Conservation (phyloP, 495 filamentous ascomycete genomes). For the Collariella sp. region DNA sequence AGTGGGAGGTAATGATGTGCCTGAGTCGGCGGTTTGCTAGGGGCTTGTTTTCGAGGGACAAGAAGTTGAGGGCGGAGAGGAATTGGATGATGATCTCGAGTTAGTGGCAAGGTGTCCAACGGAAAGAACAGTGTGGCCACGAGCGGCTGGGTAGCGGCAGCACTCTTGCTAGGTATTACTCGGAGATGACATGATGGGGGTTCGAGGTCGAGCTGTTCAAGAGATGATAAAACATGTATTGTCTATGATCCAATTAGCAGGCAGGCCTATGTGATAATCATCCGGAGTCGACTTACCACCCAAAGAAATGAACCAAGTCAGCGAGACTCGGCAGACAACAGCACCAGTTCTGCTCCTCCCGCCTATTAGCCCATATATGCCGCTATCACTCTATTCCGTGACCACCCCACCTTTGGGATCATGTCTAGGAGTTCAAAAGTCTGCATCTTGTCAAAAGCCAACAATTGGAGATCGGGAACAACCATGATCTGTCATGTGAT, state of each 20-base stretch:
- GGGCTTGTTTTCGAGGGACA: slow-evolving; percentile 17
- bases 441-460: too few relatives aligned
- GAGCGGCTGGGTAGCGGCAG: not conserved
- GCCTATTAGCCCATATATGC: too few relatives aligned
- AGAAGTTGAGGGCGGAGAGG: slow-evolving; percentile 24
- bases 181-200: not conserved
- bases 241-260: too few relatives aligned
- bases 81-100: slow-evolving; percentile 30
- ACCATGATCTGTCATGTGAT: too few relatives aligned
- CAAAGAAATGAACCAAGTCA: too few relatives aligned
- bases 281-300: too few relatives aligned
- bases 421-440: too few relatives aligned
- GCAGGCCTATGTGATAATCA: too few relatives aligned
- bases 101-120: slow-evolving; percentile 15
- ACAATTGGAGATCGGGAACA: too few relatives aligned
- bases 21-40: slow-evolving; percentile 16
- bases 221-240: too few relatives aligned
- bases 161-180: not conserved
- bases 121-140: not conserved
- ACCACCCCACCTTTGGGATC: slow-evolving; percentile 71
- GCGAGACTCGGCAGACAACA: not conserved
- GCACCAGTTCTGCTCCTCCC: too few relatives aligned
- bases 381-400: slow-evolving; percentile 18
- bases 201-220: too few relatives aligned
- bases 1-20: slow-evolving; percentile 18